phyloP scores from a whole-genome alignment of 805 yeast species.

The Huiozyma sinensis region DNA sequence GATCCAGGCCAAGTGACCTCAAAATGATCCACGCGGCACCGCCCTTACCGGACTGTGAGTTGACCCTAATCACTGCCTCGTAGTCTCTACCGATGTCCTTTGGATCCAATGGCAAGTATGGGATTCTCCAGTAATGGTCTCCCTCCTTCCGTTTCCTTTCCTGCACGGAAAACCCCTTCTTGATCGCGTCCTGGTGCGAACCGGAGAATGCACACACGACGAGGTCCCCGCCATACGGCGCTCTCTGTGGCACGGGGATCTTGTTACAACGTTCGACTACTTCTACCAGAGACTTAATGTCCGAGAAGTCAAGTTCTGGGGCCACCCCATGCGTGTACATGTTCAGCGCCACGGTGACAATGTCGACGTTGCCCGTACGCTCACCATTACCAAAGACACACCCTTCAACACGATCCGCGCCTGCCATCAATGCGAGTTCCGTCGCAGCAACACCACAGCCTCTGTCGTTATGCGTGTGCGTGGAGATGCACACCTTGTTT shows the following conservation, averaged over 20 bases:
- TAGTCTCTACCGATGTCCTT: constrained; percentile 79
- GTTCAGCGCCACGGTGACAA: constrained; percentile 68
- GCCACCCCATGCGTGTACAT: constrained; percentile 69
- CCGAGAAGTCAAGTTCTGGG: constrained; percentile 63
- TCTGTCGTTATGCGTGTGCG: constrained; percentile 78
- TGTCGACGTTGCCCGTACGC: constrained; percentile 78
- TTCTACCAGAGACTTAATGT: constrained; percentile 54
- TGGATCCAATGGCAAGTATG: constrained; percentile 79
- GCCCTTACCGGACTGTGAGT: constrained; percentile 82
- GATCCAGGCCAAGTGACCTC: constrained; percentile 62
- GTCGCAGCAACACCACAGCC: constrained; percentile 89
- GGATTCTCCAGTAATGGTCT: constrained; percentile 52
- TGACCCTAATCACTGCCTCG: constrained; percentile 84
- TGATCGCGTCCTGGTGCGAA: constrained; percentile 83
- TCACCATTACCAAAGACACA: constrained; percentile 81
- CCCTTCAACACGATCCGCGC: constrained; percentile 84
- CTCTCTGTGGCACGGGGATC: constrained; percentile 67
- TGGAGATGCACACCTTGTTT: constrained; percentile 60
- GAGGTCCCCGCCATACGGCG: constrained; percentile 75
- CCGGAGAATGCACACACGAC: constrained; percentile 81
- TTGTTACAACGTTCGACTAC: constrained; percentile 72
- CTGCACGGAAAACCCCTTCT: constrained; percentile 56
- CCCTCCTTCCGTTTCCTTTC: constrained; percentile 29
- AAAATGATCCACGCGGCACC: constrained; percentile 84
- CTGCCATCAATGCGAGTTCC: constrained; percentile 71